These are phyloP conservation scores for Mycena pura DNA, from an alignment of 768 basidiomycete species.

Conservation along the genomic window DNA sequence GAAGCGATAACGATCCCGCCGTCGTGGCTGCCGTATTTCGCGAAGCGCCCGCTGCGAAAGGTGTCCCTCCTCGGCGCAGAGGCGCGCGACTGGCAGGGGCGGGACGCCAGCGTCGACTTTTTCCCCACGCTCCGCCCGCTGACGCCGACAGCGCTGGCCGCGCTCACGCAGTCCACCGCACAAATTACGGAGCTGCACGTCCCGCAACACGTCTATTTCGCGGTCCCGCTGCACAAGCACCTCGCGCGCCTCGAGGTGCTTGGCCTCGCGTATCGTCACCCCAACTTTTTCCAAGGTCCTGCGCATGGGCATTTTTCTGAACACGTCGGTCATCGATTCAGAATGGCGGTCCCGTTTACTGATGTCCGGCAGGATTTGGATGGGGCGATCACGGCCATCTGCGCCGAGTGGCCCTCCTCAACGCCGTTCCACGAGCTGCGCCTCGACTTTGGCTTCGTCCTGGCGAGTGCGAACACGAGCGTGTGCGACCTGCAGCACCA, in stretches of 20 bases:
- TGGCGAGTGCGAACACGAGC: not conserved
- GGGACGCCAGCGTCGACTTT: not conserved
- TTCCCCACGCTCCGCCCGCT: slow-evolving; percentile 8
- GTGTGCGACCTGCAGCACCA: slow-evolving; percentile 18
- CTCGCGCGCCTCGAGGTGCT: slow-evolving; percentile 8
- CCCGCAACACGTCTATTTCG: slow-evolving; percentile 16
- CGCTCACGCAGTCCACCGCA: not conserved
- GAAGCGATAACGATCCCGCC: slow-evolving; percentile 1
- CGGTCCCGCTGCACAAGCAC: slow-evolving; percentile 9
- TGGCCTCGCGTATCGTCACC: slow-evolving; percentile 11
- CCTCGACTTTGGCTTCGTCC: slow-evolving; percentile 5
- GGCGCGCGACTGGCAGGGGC: not conserved
- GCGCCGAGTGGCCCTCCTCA: slow-evolving; percentile 7
- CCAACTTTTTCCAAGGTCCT: slow-evolving; percentile 18
- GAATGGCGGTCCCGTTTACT: too few relatives aligned
- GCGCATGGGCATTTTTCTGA: not conserved
- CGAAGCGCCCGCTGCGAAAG: slow-evolving; percentile 8
- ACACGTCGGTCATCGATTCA: not conserved
- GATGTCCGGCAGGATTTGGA: too few relatives aligned
- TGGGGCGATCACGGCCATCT: not conserved
- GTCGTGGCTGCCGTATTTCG: slow-evolving; percentile 1
- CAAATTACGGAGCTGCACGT: slow-evolving; percentile 18
- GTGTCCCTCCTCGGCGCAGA: slow-evolving; percentile 3
- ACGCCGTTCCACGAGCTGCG: slow-evolving; percentile 11
- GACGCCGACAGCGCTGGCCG: not conserved